Base-by-base conservation (phyloP, 2,329 filamentous ascomycete species). In the Atkinsonella hypoxylon region DNA sequence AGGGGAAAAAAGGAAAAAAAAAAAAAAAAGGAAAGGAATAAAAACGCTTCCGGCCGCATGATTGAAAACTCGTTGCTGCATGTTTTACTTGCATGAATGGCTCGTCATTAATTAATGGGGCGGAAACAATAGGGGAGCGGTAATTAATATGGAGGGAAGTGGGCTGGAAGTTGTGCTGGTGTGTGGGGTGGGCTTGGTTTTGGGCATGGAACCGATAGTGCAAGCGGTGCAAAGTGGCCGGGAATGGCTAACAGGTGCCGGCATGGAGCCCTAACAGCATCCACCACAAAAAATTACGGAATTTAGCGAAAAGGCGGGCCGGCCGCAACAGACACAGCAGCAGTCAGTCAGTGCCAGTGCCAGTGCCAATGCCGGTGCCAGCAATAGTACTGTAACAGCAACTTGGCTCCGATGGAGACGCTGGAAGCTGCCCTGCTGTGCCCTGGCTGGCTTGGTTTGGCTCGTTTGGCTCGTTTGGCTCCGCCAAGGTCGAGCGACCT, bases 241-340 rank as follows among this genome's bases (percentile, higher is more conserved):
- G 8, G 22, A 5, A 4, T 26, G 18, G 39, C 42, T 53, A 51
- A 47, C 51, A 53, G 44, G n/a, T 18, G 32, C 10, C 40, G 22
- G 49, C 45, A 49, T 39, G 51, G 57, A 60, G 58, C 58, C 58
- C 58, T 60, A 60, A 59, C 51, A 51, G 4, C 49, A 43, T 54
- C 51, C 51, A 59, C 58, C 55, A 59, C 56, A 58, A 58, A 60
- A 58, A 54, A 55, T 57, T 53, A 50, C 50, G 53, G 53, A 54
- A 52, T 56, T 58, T 56, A 55, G 53, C 55, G 55, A 57, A 53
- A 49, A 44, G 49, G 47, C 49, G 54, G 50, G 50, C 47, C 50
- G 26, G 32, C 47, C 4, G 34, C 34, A 39, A 38, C 40, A 32
- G 30, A 20, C 18, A 20, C 31, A 45, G 30, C n/a, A 38, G 36